Evolutionary conservation across 139 green algal species (phyloP).

Genomic region (Tetradesmus obliquus): DNA sequence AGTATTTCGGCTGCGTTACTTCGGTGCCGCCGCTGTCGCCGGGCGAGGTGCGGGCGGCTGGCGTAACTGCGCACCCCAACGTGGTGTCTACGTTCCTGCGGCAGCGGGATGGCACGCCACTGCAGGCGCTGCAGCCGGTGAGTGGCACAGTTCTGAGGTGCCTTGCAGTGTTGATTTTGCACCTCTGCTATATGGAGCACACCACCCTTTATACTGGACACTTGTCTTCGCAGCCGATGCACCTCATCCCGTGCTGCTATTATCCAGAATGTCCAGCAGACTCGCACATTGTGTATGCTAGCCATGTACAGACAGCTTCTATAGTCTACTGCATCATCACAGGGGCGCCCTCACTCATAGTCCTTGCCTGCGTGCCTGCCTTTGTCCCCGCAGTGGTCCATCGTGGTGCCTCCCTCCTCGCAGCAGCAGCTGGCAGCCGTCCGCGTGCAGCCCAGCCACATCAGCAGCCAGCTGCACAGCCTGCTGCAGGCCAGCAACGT

Average conservation of each 20-base stretch:
- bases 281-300: not conserved
- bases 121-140: not conserved
- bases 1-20: conserved; percentile 39
- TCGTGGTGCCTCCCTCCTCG: conserved; percentile 9
- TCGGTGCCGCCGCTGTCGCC: conserved; percentile 8
- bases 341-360: not conserved
- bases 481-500: conserved; percentile 35
- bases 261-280: not conserved
- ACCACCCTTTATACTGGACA: no score
- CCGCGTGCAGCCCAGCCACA: conserved; percentile 12
- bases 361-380: not conserved
- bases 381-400: conserved; percentile 17
- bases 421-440: not conserved
- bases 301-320: not conserved
- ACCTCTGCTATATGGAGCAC: no score
- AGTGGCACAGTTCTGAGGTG: not conserved
- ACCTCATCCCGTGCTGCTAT: not conserved
- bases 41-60: conserved; percentile 35
- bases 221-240: not conserved
- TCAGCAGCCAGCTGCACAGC: conserved; percentile 13
- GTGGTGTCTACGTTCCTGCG: not conserved
- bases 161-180: no score
- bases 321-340: not conserved
- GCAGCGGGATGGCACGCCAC: not conserved
- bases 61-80: conserved; percentile 25